A percentile compares a stretch with the other conserved stretches of the same genome.
phyloP scores from a whole-genome alignment of 2,329 filamentous ascomycete species.

The Metarhizium brunneum region DNA sequence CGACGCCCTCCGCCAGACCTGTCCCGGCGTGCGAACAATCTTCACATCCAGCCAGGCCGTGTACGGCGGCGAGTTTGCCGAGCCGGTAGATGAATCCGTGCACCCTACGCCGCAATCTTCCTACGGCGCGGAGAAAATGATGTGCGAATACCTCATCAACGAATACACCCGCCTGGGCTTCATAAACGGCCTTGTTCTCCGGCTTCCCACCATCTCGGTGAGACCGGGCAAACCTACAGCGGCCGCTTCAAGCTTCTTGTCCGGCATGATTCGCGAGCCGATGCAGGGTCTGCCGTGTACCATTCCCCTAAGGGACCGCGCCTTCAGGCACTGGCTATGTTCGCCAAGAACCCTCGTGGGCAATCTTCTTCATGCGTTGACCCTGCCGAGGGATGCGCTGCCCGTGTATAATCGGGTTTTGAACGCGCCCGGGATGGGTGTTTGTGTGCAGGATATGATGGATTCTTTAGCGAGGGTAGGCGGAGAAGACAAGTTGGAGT shows the following conservation, averaged over 20 bases:
- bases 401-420: slow-evolving; percentile 12
- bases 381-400: slow-evolving; percentile 5
- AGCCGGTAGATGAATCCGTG: slow-evolving; percentile 32
- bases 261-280: slow-evolving; percentile 49
- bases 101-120: slow-evolving; percentile 45
- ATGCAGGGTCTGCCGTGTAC: slow-evolving; percentile 33
- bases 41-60: slow-evolving; percentile 51
- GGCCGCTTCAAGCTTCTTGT: slow-evolving; percentile 49
- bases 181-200: slow-evolving; percentile 44
- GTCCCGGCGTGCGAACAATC: slow-evolving; percentile 42
- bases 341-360: slow-evolving; percentile 35
- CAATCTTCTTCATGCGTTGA: slow-evolving; percentile 31
- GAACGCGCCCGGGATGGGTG: slow-evolving; percentile 38
- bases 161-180: slow-evolving; percentile 35
- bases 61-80: slow-evolving; percentile 40
- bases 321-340: slow-evolving; percentile 37
- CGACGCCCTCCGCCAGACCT: slow-evolving; percentile 34
- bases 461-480: slow-evolving; percentile 28
- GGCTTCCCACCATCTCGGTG: slow-evolving; percentile 51
- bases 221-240: slow-evolving; percentile 47
- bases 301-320: slow-evolving; percentile 28
- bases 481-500: no score
- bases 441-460: slow-evolving; percentile 38
- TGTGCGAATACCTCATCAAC: slow-evolving; percentile 34
- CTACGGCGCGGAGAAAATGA: slow-evolving; percentile 47